A percentile compares a stretch with the other conserved stretches of the same genome.
phyloP scores from a whole-genome alignment of 352 stramenopile species.

The Hyaloperonospora brassicae region DNA sequence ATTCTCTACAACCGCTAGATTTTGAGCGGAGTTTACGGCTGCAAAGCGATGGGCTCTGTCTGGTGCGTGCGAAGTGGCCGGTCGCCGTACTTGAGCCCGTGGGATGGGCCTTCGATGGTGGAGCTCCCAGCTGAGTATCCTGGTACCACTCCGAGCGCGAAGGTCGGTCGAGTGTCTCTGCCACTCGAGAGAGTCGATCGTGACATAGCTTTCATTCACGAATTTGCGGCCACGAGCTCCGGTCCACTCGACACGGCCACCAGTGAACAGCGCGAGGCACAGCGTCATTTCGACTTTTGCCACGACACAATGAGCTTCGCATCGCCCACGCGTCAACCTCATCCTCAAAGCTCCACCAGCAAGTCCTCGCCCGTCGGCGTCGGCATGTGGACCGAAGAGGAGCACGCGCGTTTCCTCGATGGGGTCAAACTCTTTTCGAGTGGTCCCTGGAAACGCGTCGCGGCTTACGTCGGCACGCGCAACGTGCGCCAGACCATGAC shows the following conservation, averaged over 20 bases:
- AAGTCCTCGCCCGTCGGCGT: slow-evolving; percentile 19
- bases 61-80: too few species aligned
- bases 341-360: slow-evolving; percentile 6
- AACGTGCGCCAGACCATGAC: slow-evolving; percentile 80
- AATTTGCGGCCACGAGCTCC: slow-evolving; percentile 25
- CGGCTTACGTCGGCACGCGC: slow-evolving; percentile 61
- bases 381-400: slow-evolving; percentile 59
- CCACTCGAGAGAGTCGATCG: slow-evolving; percentile 16
- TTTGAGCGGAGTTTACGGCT: too few species aligned
- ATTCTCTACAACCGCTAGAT: too few species aligned
- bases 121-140: too few species aligned
- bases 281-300: too few species aligned
- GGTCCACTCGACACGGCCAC: not conserved
- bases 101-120: too few species aligned
- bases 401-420: slow-evolving; percentile 67
- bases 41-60: too few species aligned
- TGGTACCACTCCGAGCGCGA: too few species aligned
- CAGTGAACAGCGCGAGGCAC: too few species aligned
- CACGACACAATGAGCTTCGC: too few species aligned
- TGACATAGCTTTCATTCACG: slow-evolving; percentile 17
- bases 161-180: slow-evolving; percentile 19
- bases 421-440: slow-evolving; percentile 67
- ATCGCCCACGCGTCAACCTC: too few species aligned
- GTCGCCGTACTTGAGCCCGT: too few species aligned
- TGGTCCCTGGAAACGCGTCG: slow-evolving; percentile 64